Base-by-base conservation (phyloP, 78 protist genomes). In the Dictyostelium citrinum region DNA sequence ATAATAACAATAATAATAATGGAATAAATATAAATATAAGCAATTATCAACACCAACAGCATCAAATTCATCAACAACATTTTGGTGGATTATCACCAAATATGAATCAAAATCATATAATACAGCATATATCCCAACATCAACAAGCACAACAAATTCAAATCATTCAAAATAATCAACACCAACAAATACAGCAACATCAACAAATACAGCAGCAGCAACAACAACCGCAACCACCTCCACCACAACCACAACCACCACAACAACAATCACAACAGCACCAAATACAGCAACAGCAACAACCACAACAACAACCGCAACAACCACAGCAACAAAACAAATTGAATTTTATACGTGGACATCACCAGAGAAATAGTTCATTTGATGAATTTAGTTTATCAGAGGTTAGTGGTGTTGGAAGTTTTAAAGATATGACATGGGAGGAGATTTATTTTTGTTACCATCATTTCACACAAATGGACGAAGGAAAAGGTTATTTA, bases 361-460 rank as follows among this genome's bases (percentile, higher is more conserved):
- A 83, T 46, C 93, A 86, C 33, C 93, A 86, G 33, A 81, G 93
- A 51, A 86, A 86, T 68, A 64, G 46, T 41, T 86, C 93, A 22
- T 46, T 55, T 41, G 92, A 74, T 16, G 86, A 61, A 2, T 81
- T 61, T 35, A 39, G 22, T n/a, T 41, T 81, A 39, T 55, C 35
- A 55, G 31, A 72, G 29, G 12, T 33, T 6, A 4, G 24, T 39
- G 43, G 24, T 39, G 43, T 85, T 7, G 91, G 91, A 10, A 39
- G 35, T 11, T 77, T 35, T 72, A 71, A 51, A 7, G 93, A 86
- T 10, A 37, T 86, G 45, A 17, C 67, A 10, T 86, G 93, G 93
- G 84, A 86, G 33, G 93, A 86, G 51, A 86, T 86, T 72, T 86
- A 86, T 61, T 33, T 78, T n/a, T 41, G 45, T 29, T 86, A 86